Evolutionary conservation across 202 grass and related monocot genomes (phyloP).

Genomic region (Carex arenaria): DNA sequence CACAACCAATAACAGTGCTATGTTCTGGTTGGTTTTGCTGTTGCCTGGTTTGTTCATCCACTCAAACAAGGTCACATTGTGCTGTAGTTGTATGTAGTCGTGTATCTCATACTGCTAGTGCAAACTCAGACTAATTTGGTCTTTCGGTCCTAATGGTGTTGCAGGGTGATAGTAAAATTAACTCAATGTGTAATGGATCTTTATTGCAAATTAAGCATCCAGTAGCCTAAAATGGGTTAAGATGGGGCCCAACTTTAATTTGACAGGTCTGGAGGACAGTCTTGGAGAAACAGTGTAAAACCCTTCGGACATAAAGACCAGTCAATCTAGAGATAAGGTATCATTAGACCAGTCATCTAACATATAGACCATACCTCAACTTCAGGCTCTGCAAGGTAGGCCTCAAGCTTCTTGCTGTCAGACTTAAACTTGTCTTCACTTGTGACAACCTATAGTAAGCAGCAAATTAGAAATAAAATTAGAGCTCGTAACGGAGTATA

Average conservation of each 20-base stretch:
- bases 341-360: too few species aligned
- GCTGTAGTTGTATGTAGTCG: background rate
- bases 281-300: background rate
- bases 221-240: too few species aligned
- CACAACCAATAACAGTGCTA: background rate
- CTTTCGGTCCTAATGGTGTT: background rate
- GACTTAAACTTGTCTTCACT: slow-evolving; percentile 85
- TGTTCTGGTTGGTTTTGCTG: background rate
- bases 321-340: background rate
- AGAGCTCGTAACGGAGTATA: background rate
- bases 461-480: slow-evolving; percentile 12
- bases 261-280: background rate
- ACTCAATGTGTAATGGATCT: background rate
- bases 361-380: slow-evolving; percentile 45
- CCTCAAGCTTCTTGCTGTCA: slow-evolving; percentile 83
- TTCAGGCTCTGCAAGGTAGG: slow-evolving; percentile 88
- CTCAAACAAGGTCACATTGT: background rate
- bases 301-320: background rate
- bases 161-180: background rate
- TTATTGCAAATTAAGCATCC: background rate
- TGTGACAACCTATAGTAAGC: slow-evolving; percentile 55
- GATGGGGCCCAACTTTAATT: background rate
- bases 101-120: background rate
- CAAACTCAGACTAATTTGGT: background rate
- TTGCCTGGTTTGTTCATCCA: background rate